Evolutionary conservation across 2,329 filamentous ascomycete species (phyloP).

Genomic region (Pezicula rhizophila): DNA sequence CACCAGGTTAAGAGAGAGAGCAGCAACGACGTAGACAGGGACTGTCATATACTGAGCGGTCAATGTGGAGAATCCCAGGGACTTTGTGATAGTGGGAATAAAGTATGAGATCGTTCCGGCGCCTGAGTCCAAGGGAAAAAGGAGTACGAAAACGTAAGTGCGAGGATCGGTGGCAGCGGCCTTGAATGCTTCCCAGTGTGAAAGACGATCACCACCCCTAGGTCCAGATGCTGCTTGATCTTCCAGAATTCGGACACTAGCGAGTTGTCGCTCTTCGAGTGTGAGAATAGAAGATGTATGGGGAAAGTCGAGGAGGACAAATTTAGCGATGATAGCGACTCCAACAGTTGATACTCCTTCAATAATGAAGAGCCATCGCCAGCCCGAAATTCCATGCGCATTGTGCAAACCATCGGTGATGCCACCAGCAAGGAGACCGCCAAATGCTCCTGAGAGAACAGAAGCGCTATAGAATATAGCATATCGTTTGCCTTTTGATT

Average conservation of each 20-base stretch:
- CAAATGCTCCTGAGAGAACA: conserved; percentile 45
- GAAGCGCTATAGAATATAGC: conserved; percentile 52
- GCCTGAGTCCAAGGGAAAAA: conserved; percentile 42
- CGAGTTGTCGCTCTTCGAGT: conserved; percentile 33
- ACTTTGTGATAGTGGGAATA: conserved; percentile 58
- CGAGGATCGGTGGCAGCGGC: conserved; percentile 39
- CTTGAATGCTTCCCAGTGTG: conserved; percentile 30
- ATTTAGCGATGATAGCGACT: conserved; percentile 31
- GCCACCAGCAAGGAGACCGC: conserved; percentile 39
- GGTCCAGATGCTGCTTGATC: conserved; percentile 33
- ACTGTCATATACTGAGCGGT: conserved; percentile 51
- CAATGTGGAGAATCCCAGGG: conserved; percentile 50
- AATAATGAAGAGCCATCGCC: conserved; percentile 48
- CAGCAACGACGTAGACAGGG: conserved; percentile 51
- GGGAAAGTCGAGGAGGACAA: conserved; percentile 46
- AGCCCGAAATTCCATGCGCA: conserved; percentile 40
- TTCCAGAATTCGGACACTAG: conserved; percentile 37
- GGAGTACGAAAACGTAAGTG: conserved; percentile 41
- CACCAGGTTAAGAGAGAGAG: conserved; percentile 43
- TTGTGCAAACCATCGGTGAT: conserved; percentile 35
- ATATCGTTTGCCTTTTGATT: conserved; percentile 37
- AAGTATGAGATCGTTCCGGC: conserved; percentile 58
- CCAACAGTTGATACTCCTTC: conserved; percentile 38
- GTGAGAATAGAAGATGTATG: conserved; percentile 34
- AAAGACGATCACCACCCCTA: conserved; percentile 23